Percentiles rank a stretch among this genome's conserved stretches.
Conservation (phyloP, 192 early-diverging fungal genomes). For the Coemansia sp. region DNA sequence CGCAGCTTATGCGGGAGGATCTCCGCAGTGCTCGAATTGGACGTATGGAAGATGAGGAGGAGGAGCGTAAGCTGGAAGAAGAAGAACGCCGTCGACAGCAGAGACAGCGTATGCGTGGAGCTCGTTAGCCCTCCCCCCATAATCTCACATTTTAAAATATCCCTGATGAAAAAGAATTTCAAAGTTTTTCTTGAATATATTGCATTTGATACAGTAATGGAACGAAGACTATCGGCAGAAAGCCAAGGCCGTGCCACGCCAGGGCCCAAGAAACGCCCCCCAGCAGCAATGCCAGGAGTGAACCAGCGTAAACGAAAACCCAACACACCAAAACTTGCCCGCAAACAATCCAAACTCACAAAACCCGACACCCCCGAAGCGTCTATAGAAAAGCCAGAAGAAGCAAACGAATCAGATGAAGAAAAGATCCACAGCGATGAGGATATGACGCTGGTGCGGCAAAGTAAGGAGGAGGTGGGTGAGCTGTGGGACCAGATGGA, state of each 20-base stretch:
- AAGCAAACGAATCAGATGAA: slow-evolving; percentile 8
- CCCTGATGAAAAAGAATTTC: no score
- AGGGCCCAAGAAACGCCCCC: no score
- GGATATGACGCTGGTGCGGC: slow-evolving; percentile 23
- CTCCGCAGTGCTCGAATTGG: slow-evolving; percentile 40
- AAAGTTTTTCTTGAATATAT: no score
- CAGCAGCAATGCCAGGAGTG: no score
- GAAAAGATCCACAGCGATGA: slow-evolving; percentile 9
- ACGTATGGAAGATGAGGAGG: slow-evolving; percentile 39
- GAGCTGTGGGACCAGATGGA: slow-evolving; percentile 49
- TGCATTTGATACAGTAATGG: no score
- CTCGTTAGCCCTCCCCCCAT: background rate
- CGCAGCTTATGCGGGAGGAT: slow-evolving; percentile 49
- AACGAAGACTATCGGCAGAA: no score
- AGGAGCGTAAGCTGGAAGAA: slow-evolving; percentile 30
- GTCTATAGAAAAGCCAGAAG: background rate
- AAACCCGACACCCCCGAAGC: background rate
- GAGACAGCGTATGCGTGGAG: no score
- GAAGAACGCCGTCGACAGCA: slow-evolving; percentile 3
- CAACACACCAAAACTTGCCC: no score
- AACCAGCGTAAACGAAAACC: no score
- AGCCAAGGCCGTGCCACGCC: no score
- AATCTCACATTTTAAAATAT: no score
- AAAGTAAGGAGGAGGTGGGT: slow-evolving; percentile 46
- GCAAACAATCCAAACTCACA: no score